Evolutionary conservation across 805 yeast species (phyloP).

Genomic region (Wickerhamomyces tratensis): DNA sequence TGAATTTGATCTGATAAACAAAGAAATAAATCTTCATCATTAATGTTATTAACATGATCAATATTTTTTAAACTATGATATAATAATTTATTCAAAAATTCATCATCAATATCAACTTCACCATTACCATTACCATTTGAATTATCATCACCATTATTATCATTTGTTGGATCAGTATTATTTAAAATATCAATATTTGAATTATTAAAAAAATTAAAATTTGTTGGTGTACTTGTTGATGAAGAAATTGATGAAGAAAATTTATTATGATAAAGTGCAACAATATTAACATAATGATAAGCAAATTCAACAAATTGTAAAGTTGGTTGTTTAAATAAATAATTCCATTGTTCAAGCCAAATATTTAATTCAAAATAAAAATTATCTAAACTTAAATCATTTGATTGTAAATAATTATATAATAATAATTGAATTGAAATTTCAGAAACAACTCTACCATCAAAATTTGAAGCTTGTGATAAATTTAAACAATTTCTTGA

Average conservation of each 20-base stretch:
- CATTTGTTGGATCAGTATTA: too few species aligned
- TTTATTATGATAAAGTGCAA: slow-evolving; percentile 35
- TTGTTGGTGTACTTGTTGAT: too few species aligned
- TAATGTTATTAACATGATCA: slow-evolving; percentile 18
- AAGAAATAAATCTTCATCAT: slow-evolving; percentile 46
- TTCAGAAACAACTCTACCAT: slow-evolving; percentile 77
- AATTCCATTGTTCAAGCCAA: slow-evolving; percentile 67
- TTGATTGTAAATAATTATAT: slow-evolving; percentile 43
- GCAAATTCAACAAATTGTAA: slow-evolving; percentile 68
- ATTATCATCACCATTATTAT: too few species aligned
- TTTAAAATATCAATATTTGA: too few species aligned
- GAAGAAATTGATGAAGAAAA: slow-evolving; percentile 1
- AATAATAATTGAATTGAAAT: slow-evolving; percentile 49
- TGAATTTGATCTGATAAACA: slow-evolving; percentile 66
- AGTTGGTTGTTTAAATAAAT: slow-evolving; percentile 58
- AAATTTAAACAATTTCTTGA: slow-evolving; percentile 49
- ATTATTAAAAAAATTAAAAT: too few species aligned
- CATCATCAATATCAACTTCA: slow-evolving; percentile 4
- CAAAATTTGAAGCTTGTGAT: slow-evolving; percentile 62
- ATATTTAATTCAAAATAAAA: slow-evolving; percentile 38
- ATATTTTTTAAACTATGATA: slow-evolving; percentile 16
- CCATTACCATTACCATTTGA: too few species aligned
- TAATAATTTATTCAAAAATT: slow-evolving; percentile 14
- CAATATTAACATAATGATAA: slow-evolving; percentile 49
- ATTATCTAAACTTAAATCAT: slow-evolving; percentile 18